Base-by-base conservation (phyloP, 192 early-diverging fungal species). In the Chytriomyces hyalinus region DNA sequence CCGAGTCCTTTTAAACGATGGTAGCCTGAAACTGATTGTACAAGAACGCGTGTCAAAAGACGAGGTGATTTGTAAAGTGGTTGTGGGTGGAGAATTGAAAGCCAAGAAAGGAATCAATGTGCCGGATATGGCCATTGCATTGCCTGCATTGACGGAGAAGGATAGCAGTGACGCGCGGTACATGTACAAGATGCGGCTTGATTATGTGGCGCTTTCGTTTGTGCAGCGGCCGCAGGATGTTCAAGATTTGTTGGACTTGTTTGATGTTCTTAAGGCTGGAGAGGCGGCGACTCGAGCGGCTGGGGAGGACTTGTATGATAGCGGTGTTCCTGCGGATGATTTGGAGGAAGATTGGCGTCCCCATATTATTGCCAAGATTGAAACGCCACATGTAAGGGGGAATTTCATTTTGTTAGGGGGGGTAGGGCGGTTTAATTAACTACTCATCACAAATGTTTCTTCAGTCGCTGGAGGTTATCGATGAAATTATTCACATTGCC, bases 41-140 rank as follows among this genome's bases (percentile, higher is more conserved):
- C 48, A 61, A 13, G 62, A 70, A n/a, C 76, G 86, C 48, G 81
- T 88, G 6, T 85, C 82, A 0, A 49, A 74, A 11, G 77, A 78
- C 8, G 83, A 86, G 67, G 47, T 89, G 9, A 73, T 76, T 36
- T 84, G 84, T 17, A 78, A 86, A 45, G 82, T 89, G 8, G 46
- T 89, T 59, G 80, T 81, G 36, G 85, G 87, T 28, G 83, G 87
- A 0, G 77, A 70, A 24, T 75, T 89, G 15, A 89, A 89, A 62
- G 64, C 84, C 15, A 76, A 83, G 67, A 89, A 89, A 61, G 87
- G 87, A 48, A 89, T 89, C 78, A 89, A 89, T 65, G 87, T 89
- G 5, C 87, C 87, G 3, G 87, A 88, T 72, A 83, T 85, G 77
- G 51, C 49, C 20, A 79, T 89, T 36, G 82, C 81, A 28, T 70